Evolutionary conservation across 2,329 filamentous ascomycete genomes (phyloP), one percentile per base, ranked within the genome.

Genomic region (Plenodomus biglobosus): DNA sequence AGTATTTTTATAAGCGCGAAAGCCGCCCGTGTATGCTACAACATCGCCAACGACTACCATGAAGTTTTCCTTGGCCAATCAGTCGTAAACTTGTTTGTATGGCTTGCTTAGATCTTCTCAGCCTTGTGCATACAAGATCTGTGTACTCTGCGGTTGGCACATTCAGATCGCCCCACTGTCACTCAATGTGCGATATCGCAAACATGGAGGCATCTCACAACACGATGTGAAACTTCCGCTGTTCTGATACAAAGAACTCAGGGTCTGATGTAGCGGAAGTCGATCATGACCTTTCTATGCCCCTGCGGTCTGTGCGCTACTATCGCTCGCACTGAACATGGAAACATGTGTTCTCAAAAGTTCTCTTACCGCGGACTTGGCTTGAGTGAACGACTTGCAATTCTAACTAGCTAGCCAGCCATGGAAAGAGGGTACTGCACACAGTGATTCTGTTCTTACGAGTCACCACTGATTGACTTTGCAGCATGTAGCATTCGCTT

Each of bases 221-320:
- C 59, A 63, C 39, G 52, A 65, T 53, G 47, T 69, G 68, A 70
- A 71, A 71, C 68, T 65, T 48, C 58, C 58, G 64, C 51, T 44
- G 55, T 27, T 57, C 59, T 70, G 67, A 69, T 61, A 71, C 68
- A 62, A 50, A 49, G 52, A 42, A 41, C 52, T 50, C 48, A 22
- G 52, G 56, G 59, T 68, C 65, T 69, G 65, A 69, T 52, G 64
- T 66, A 61, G 50, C 55, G 55, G 59, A 57, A 61, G 65, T 47
- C 60, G 65, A 70, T 66, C 64, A 50, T 32, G 27, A 32, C 13
- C 11, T 32, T 32, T 15, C 11, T 11, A 3, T 62, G 56, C 48
- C 43, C 34, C 43, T 46, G 47, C 38, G 45, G 45, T 36, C 50
- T 45, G 52, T 51, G 51, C 53, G 40, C 43, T 42, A 36, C 24